These are phyloP conservation scores for Terana coerulea DNA, from an alignment of 768 basidiomycete genomes.

Conservation along the genomic window DNA sequence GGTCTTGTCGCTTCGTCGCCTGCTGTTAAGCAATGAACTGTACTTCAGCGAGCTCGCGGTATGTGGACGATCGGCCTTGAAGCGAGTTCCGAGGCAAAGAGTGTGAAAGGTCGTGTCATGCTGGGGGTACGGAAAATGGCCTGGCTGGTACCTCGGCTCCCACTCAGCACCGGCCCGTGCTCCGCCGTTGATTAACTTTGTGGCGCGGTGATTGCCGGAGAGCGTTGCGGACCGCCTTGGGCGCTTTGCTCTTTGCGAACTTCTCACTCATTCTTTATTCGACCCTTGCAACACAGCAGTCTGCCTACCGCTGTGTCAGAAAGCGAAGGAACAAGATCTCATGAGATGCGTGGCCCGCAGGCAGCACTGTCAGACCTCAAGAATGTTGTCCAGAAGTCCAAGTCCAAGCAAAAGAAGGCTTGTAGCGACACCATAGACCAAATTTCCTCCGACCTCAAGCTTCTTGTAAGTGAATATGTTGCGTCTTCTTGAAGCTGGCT, in stretches of 20 bases:
- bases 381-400: conserved; percentile 24
- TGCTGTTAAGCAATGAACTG: too few relatives aligned
- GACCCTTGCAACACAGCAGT: not conserved
- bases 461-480: conserved; percentile 35
- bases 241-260: not conserved
- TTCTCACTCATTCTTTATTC: not conserved
- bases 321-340: not conserved
- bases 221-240: not conserved
- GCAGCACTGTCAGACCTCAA: conserved; percentile 23
- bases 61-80: too few relatives aligned
- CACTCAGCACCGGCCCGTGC: too few relatives aligned
- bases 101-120: not conserved
- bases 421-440: conserved; percentile 35
- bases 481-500: not conserved
- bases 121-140: not conserved
- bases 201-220: not conserved
- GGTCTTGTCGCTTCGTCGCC: too few relatives aligned
- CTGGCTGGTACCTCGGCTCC: too few relatives aligned
- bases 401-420: conserved; percentile 24
- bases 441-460: conserved; percentile 37
- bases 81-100: not conserved
- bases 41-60: too few relatives aligned
- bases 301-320: not conserved
- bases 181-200: not conserved
- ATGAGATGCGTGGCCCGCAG: not conserved